Base-by-base conservation (phyloP, 2,329 filamentous ascomycete genomes). In the Hypoxylon sp. region DNA sequence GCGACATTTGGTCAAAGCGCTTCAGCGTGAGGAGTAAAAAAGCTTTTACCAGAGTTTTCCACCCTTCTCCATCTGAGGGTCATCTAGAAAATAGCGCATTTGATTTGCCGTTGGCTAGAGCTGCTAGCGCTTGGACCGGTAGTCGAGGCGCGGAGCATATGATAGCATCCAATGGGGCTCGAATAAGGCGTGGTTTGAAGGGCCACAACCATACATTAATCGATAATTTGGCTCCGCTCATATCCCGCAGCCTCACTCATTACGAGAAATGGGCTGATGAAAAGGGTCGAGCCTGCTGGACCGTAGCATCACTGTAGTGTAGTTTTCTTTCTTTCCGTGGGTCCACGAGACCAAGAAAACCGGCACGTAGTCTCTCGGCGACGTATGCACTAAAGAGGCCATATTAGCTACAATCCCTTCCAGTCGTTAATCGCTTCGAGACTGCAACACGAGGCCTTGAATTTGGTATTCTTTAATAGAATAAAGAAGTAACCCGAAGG, bases 81-180 rank as follows among this genome's bases (percentile, higher is more conserved):
- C 49, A 34, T 34, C 43, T 65, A 13, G 45, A 69, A 64, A 69
- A 61, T 66, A 41, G 55, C 56, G 63, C 60, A 56, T 32, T 23
- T 25, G 61, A 58, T 30, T 48, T 56, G 58, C 60, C 55, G 53
- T 50, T 56, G 52, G 41, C 38, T 50, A 62, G 49, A 38, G 49
- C 30, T 60, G 48, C 53, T 60, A 62, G 55, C 36, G 50, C 46
- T 48, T 48, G 46, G 55, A 45, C 55, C 61, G 61, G 61, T 56
- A 52, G 23, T 68, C 36, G 46, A 63, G 43, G 55, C 58, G 53
- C 50, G 38, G 56, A 60, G 34, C 5, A 41, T 60, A 52, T 59
- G 30, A 52, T 30, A 32, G 36, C 49, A 52, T 60, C 49, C 14
- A 62, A 57, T 62, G 38, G 55, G 38, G 36, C 51, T 59, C 11